Conservation (phyloP, 129 eudicot species). For the Artemisia tridentata region DNA sequence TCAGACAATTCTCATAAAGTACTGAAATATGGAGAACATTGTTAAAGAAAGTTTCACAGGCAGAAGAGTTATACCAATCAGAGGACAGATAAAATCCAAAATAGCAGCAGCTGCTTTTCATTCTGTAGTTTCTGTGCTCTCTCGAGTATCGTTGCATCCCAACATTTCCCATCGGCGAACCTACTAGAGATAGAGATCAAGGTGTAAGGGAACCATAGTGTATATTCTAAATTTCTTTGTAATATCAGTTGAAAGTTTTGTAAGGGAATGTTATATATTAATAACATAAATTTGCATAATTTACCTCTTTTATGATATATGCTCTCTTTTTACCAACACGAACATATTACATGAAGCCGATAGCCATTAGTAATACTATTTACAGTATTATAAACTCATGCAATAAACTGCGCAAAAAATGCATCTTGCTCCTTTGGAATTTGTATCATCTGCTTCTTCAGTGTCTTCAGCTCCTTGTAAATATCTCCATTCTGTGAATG, state of each 20-base stretch:
- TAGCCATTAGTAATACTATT: too few species aligned
- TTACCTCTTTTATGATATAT: too few species aligned
- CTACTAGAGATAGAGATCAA: slow-evolving; percentile 7
- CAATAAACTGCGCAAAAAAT: background rate
- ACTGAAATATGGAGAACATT: slow-evolving; percentile 25
- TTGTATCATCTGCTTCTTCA: slow-evolving; percentile 35
- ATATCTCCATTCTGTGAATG: slow-evolving; percentile 32
- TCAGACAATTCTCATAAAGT: background rate
- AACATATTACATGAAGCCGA: too few species aligned
- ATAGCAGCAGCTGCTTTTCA: slow-evolving; percentile 59
- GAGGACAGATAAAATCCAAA: slow-evolving; percentile 58
- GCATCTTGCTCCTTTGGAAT: slow-evolving; percentile 25
- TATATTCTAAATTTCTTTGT: background rate
- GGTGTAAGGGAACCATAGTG: background rate
- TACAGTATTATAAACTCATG: background rate
- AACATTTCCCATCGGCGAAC: slow-evolving; percentile 13
- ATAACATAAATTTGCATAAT: background rate
- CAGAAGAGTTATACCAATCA: slow-evolving; percentile 47
- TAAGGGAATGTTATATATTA: slow-evolving; percentile 4
- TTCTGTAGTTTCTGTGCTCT: slow-evolving; percentile 38
- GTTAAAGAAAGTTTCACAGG: slow-evolving; percentile 23
- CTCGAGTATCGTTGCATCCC: slow-evolving; percentile 26
- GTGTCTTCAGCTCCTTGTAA: slow-evolving; percentile 26
- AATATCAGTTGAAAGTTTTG: slow-evolving; percentile 18
- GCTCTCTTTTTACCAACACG: too few species aligned